Conservation (phyloP, 129 eudicot genomes). For the Glebionis coronaria region DNA sequence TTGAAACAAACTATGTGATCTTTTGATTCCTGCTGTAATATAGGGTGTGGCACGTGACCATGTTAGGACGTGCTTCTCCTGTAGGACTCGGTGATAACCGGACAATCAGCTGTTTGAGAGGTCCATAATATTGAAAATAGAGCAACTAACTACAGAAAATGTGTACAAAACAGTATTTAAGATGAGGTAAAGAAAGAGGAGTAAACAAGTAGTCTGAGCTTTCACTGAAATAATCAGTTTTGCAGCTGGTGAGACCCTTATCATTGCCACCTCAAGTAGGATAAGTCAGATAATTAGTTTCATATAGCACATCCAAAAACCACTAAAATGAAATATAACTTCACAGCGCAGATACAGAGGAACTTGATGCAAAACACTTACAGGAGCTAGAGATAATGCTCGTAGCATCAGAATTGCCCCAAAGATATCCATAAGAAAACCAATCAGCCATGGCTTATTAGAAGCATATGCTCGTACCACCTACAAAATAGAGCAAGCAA, state of each 20-base stretch:
- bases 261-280: neutral
- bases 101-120: neutral
- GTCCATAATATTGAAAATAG: neutral
- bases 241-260: neutral
- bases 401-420: conserved; percentile 94
- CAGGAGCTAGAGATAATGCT: conserved; percentile 97
- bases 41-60: neutral
- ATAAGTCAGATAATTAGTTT: neutral
- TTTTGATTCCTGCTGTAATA: neutral
- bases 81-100: neutral
- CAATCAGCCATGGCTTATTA: conserved; percentile 75
- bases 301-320: neutral
- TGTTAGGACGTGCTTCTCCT: neutral
- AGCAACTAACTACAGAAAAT: neutral
- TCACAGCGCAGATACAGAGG: conserved; percentile 6
- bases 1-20: neutral
- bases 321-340: conserved; percentile 11
- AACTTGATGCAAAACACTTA: conserved; percentile 35
- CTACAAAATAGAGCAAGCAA: conserved; percentile 36
- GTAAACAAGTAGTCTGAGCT: neutral
- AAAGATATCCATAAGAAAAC: conserved; percentile 87
- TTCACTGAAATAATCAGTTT: neutral
- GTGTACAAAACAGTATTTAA: neutral
- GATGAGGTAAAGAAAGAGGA: neutral
- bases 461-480: conserved; percentile 86